These are phyloP conservation scores for Digitaria exilis DNA, from an alignment of 202 grass and related monocot species.

Conservation along the genomic window DNA sequence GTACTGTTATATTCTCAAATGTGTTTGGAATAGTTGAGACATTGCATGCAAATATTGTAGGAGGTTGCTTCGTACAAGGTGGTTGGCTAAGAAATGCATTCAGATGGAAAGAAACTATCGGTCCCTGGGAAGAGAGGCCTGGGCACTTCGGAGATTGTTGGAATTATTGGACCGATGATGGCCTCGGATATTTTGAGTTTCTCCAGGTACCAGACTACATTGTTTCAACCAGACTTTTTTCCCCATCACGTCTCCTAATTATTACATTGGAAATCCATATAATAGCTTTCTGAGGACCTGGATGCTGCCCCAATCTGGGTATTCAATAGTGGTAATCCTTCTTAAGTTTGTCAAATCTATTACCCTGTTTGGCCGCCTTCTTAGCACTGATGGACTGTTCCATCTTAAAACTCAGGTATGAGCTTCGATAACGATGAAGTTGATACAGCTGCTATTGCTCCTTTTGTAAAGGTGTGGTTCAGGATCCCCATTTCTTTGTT, in stretches of 20 bases:
- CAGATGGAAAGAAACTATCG: constrained; percentile 82
- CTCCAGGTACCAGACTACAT: constrained; percentile 61
- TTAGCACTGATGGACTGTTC: constrained; percentile 34
- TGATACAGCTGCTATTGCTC: constrained; percentile 47
- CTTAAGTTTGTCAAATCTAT: background rate
- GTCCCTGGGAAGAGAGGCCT: constrained; percentile 81
- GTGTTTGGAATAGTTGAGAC: background rate
- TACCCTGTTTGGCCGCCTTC: background rate
- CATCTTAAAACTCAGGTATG: constrained; percentile 59
- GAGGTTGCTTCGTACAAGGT: constrained; percentile 89
- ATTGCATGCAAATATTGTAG: constrained; percentile 44
- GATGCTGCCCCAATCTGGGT: constrained; percentile 87
- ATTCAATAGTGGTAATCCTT: constrained; percentile 84
- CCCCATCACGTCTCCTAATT: constrained; percentile 35
- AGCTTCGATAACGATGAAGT: constrained; percentile 78
- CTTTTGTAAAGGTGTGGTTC: constrained; percentile 78
- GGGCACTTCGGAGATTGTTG: constrained; percentile 85
- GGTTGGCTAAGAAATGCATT: constrained; percentile 95
- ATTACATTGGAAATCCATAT: constrained; percentile 36
- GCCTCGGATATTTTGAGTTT: constrained; percentile 84
- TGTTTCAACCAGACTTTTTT: background rate
- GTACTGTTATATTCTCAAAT: background rate
- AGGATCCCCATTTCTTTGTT: constrained; percentile 1
- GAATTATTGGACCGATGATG: constrained; percentile 92
- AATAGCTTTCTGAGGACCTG: constrained; percentile 88